Evolutionary conservation across 106 monocot genomes (phyloP).

Genomic region (Acorus gramineus): DNA sequence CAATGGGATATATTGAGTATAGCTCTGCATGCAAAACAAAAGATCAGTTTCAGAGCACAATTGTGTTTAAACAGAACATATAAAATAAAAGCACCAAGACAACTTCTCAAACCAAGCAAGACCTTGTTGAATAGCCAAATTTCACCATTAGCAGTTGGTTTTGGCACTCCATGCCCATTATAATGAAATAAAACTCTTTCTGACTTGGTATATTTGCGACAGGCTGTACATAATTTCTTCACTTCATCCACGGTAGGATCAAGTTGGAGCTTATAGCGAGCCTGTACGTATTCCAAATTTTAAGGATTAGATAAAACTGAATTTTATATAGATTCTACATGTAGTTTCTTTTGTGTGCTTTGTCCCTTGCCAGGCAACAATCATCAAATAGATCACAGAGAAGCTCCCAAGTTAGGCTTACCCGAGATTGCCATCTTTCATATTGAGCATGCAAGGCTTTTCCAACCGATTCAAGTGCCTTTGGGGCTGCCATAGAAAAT

Average conservation of each 20-base stretch:
- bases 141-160: constrained; percentile 91
- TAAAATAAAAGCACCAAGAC: not conserved
- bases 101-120: not conserved
- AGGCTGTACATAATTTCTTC: constrained; percentile 80
- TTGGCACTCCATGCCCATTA: constrained; percentile 97
- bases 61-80: not conserved
- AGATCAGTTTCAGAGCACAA: not conserved
- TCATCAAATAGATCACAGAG: not conserved
- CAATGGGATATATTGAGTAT: constrained; percentile 94
- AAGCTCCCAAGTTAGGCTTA: constrained; percentile 9
- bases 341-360: no score
- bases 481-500: constrained; percentile 73
- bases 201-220: constrained; percentile 86
- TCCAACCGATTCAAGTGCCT: constrained; percentile 85
- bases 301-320: no score
- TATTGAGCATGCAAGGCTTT: constrained; percentile 84
- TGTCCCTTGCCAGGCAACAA: not conserved
- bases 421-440: constrained; percentile 93
- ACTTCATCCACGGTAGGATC: constrained; percentile 98
- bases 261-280: constrained; percentile 79
- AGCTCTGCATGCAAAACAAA: constrained; percentile 48
- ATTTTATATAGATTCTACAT: no score
- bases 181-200: constrained; percentile 97
- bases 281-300: constrained; percentile 25
- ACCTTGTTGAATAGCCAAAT: constrained; percentile 99